Evolutionary conservation across 768 basidiomycete genomes (phyloP), one percentile per base, ranked within the genome.

Genomic region (Lentinus brumalis): DNA sequence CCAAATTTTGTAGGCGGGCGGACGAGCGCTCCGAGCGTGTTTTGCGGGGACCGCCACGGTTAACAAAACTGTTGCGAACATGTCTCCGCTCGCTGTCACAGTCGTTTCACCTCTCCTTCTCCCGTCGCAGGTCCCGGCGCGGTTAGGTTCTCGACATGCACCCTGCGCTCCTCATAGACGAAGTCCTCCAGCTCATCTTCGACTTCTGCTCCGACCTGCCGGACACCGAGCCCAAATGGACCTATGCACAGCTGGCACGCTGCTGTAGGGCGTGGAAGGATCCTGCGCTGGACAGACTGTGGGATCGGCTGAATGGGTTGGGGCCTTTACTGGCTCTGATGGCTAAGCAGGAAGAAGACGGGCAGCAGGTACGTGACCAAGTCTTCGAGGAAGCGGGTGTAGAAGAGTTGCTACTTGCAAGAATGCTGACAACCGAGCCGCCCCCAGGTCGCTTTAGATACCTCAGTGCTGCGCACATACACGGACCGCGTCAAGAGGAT

Each of bases 141-240:
- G 46, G 29, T 21, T 11, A 29, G 12, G 46, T 35, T 11, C 7
- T 35, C 53, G 52, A 31, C 51, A 73, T 73, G 71, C 70, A 73
- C 56, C 46, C 50, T 3, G 70, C 67, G 2, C 65, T 73, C 29
- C 67, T 70, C 52, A 70, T 73, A 35, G 71, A 73, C 62, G 71
- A 73, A 52, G 51, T 73, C 38, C 47, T 73, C 9, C 56, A 68
- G 52, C 56, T 62, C 15, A 58, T 73, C 4, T 63, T 73, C 39
- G 71, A 71, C 46, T 31, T 60, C 18, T 71, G 70, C 52, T 32
- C 60, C n/a, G 63, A 62, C 11, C 44, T 52, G 6, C 29, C 57
- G 26, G 9, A 49, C 0, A 16, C 42, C 18, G 41, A 56, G 57
- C 44, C 62, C 18, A 32, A 57, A 31, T 58, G 60, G 59, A 65